Conservation (phyloP, 371 early-diverging fungal genomes). For the Phascolomyces articulosus region DNA sequence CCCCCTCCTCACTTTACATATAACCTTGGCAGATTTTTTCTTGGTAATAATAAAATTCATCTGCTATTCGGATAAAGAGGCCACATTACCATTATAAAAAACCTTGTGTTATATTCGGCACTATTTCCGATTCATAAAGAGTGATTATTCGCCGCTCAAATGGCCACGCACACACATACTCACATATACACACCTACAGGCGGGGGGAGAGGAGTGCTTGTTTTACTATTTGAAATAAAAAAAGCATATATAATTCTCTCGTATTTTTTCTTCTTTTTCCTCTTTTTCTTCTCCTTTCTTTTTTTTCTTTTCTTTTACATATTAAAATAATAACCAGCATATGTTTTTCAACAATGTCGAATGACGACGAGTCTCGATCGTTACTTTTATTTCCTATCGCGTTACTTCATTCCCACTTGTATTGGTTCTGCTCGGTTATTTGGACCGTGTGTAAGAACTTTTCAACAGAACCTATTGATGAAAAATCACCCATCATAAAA, state of each 20-base stretch:
- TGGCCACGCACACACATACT: neutral
- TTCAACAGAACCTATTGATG: constrained; percentile 1
- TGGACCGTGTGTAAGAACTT: constrained; percentile 16
- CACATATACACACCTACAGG: too few relatives aligned
- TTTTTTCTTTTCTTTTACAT: constrained; percentile 6
- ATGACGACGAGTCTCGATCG: constrained; percentile 7
- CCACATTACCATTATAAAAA: too few relatives aligned
- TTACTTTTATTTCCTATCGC: constrained; percentile 18
- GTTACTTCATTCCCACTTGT: constrained; percentile 18
- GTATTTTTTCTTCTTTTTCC: neutral
- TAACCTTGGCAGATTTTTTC: neutral
- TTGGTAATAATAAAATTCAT: neutral
- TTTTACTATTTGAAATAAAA: too few relatives aligned
- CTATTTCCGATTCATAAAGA: neutral
- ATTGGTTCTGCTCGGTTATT: constrained; percentile 22
- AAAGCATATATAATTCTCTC: neutral
- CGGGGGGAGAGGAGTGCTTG: too few relatives aligned
- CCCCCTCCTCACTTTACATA: neutral
- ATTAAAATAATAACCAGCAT: neutral
- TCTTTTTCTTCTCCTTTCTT: constrained; percentile 1
- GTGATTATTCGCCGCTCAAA: neutral
- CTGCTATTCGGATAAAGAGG: too few relatives aligned
- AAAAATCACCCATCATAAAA: neutral
- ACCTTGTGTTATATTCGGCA: too few relatives aligned
- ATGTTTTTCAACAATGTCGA: neutral